Evolutionary conservation across 2,329 filamentous ascomycete species (phyloP), one percentile per base, ranked within the genome.

Genomic region (Xylaria multiplex): DNA sequence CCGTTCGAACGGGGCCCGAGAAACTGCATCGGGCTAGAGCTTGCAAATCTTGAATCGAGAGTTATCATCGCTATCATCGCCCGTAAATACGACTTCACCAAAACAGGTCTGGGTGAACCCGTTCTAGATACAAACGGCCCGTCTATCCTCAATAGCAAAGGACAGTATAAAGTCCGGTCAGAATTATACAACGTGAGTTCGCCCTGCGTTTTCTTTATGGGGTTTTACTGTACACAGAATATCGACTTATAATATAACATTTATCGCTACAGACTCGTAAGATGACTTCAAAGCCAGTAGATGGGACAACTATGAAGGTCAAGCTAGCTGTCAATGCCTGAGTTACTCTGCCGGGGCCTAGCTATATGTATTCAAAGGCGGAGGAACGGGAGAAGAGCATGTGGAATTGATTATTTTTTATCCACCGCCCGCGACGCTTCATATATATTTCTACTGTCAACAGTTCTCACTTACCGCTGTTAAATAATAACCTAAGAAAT

Each of bases 21-120:
- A 6, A 83, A 80, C 42, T 86, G 84, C 68, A 79, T 86, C n/a
- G 84, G 84, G 0, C 80, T 85, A 67, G 81, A 83, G 64, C 74
- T 87, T 27, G 84, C 82, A 0, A 81, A 50, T 16, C 53, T 70
- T 30, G 62, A 71, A 46, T 37, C 57, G 11, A 52, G 70, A 1
- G n/a, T 71, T 22, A 66, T 58, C n/a, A 32, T 62, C 46, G 67
- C 76, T n/a, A 65, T 70, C 2, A 69, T 76, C 7, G 73, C 72
- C 24, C 68, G 75, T 40, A 68, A 66, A 7, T 78, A 74, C 56
- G 74, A 78, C 45, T 77, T 78, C 65, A 65, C 70, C 49, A 79
- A 79, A 67, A 70, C 74, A 0, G 77, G 77, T 0, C 45, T 76
- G 14, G 77, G 77, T 1, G 76, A 77, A 71, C 46, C 67, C 7